phyloP scores from a whole-genome alignment of 805 yeast genomes.

The Candida morakotiae region DNA sequence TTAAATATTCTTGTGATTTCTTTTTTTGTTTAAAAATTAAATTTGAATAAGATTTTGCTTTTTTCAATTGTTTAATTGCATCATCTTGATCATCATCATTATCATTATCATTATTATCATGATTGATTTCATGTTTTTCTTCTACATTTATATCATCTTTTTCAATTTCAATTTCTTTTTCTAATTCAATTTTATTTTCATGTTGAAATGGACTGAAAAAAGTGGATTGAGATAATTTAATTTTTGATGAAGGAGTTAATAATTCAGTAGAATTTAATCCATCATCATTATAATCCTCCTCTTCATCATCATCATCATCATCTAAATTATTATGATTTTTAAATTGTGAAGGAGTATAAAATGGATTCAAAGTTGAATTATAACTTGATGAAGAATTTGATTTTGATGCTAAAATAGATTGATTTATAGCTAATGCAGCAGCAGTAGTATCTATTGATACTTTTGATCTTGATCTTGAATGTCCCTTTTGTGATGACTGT shows the following conservation, averaged over 20 bases:
- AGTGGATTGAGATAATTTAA: slow-evolving; percentile 6
- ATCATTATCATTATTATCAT: slow-evolving; percentile 11
- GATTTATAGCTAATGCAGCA: slow-evolving; percentile 8
- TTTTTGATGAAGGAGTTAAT: slow-evolving; percentile 14
- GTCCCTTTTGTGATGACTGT: slow-evolving; percentile 26
- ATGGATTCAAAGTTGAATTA: slow-evolving; percentile 21
- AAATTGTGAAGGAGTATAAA: slow-evolving; percentile 25
- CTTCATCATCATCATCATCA: slow-evolving; percentile 19
- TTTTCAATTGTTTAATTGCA: slow-evolving; percentile 36
- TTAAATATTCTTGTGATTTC: not conserved
- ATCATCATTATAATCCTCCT: slow-evolving; percentile 19
- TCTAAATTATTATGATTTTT: slow-evolving; percentile 20
- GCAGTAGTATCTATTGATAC: slow-evolving; percentile 31
- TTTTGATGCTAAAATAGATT: slow-evolving; percentile 11
- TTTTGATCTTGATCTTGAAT: slow-evolving; percentile 38
- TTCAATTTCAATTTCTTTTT: no score
- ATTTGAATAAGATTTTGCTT: slow-evolving; percentile 30
- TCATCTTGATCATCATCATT: slow-evolving; percentile 40
- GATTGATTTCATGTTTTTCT: no score
- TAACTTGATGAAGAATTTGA: slow-evolving; percentile 9
- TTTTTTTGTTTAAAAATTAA: slow-evolving; percentile 8
- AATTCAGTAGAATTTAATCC: slow-evolving; percentile 15
- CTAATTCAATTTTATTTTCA: no score
- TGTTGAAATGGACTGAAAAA: slow-evolving; percentile 13
- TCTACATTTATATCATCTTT: no score